A percentile compares a stretch with the other conserved stretches of the same genome.
Evolutionary conservation across 106 monocot genomes (phyloP).

Genomic region (Narthecium ossifragum): DNA sequence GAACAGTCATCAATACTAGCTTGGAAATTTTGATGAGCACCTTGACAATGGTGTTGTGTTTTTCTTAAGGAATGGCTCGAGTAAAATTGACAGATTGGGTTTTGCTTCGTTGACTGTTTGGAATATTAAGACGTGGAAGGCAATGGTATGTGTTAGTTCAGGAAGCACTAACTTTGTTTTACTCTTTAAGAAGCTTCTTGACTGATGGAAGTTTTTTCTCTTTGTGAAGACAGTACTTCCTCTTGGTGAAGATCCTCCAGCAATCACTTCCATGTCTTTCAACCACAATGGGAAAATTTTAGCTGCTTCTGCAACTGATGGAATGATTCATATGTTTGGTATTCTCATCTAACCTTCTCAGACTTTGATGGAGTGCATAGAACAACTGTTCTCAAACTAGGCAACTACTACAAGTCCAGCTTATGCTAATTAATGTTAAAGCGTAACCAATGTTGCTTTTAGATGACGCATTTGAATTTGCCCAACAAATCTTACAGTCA

Average conservation of each 20-base stretch:
- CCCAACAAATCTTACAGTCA: too few species aligned
- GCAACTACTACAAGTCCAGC: too few species aligned
- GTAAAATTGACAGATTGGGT: conserved; percentile 54
- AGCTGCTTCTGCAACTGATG: conserved; percentile 88
- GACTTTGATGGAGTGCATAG: too few species aligned
- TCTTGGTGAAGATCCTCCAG: conserved; percentile 97
- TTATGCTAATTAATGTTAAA: too few species aligned
- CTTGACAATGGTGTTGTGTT: too few species aligned
- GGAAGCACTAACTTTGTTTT: neutral
- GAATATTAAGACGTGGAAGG: conserved; percentile 93
- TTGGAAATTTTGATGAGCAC: too few species aligned
- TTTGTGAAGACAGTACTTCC: conserved; percentile 80
- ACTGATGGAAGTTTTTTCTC: conserved; percentile 18
- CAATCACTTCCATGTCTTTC: conserved; percentile 84
- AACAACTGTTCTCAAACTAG: too few species aligned
- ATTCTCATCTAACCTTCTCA: conserved; percentile 51
- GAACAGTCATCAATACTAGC: too few species aligned
- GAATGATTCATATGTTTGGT: conserved; percentile 99
- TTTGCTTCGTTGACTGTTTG: conserved; percentile 90
- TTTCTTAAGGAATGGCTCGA: conserved; percentile 47
- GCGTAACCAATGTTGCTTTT: too few species aligned
- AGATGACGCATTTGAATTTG: too few species aligned
- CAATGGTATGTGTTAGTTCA: conserved; percentile 30
- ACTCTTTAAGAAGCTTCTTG: conserved; percentile 1
- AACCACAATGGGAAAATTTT: conserved; percentile 99